A percentile compares a stretch with the other conserved stretches of the same genome.
These are phyloP conservation scores for Metschnikowia lachancei DNA, from an alignment of 805 yeast genomes.

Conservation along the genomic window DNA sequence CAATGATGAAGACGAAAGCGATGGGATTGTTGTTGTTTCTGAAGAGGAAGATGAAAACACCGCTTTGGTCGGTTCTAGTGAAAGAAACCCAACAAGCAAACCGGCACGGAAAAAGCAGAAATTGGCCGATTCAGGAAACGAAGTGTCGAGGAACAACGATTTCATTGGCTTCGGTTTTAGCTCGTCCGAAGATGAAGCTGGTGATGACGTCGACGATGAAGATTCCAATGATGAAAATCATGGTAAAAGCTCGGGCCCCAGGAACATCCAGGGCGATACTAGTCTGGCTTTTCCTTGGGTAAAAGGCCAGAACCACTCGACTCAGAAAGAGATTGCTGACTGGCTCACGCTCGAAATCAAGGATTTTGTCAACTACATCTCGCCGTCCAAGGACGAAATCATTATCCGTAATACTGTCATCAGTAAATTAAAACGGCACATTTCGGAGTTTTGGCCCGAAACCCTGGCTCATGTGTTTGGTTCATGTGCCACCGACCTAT, in stretches of 20 bases:
- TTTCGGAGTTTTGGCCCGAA: conserved; percentile 66
- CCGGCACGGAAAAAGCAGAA: conserved; percentile 15
- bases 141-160: conserved; percentile 46
- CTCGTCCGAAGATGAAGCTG: conserved; percentile 40
- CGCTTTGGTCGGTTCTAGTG: conserved; percentile 18
- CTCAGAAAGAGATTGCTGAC: conserved; percentile 72
- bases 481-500: conserved; percentile 88
- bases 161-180: conserved; percentile 55
- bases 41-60: not conserved
- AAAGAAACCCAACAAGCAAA: conserved; percentile 5
- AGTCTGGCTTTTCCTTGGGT: conserved; percentile 67
- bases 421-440: conserved; percentile 50
- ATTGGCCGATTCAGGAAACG: conserved; percentile 26
- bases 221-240: conserved; percentile 34
- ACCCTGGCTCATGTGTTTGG: conserved; percentile 87
- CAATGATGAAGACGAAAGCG: conserved; percentile 21
- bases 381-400: conserved; percentile 79
- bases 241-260: conserved; percentile 32
- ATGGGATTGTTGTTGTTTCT: conserved; percentile 11
- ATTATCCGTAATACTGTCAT: conserved; percentile 64
- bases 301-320: conserved; percentile 70
- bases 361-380: conserved; percentile 79
- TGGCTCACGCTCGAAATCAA: conserved; percentile 85
- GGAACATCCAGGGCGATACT: conserved; percentile 16
- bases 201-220: conserved; percentile 22